Evolutionary conservation across 192 early-diverging fungal species (phyloP).

Genomic region (Gonapodya prolifera): DNA sequence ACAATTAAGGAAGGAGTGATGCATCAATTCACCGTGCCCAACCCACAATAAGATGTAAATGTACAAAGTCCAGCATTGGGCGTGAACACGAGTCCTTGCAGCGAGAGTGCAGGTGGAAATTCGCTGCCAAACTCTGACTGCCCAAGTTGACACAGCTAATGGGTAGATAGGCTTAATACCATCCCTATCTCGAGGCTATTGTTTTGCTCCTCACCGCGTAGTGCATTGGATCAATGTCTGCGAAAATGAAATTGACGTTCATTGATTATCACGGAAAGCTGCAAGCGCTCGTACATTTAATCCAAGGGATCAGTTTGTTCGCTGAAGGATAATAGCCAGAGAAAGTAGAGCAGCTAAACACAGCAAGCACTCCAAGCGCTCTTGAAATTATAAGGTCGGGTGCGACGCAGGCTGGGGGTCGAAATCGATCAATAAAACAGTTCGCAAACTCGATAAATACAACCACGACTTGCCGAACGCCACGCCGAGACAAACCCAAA

Average conservation of each 20-base stretch:
- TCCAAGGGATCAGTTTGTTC: not conserved
- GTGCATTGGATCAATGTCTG: not conserved
- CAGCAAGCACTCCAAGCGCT: not conserved
- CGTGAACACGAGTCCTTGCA: not conserved
- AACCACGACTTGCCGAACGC: not conserved
- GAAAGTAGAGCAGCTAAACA: not conserved
- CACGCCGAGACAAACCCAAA: not conserved
- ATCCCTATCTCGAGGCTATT: too few relatives aligned
- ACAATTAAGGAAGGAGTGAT: too few relatives aligned
- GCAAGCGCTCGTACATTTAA: too few relatives aligned
- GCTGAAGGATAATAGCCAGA: not conserved
- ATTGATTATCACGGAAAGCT: too few relatives aligned
- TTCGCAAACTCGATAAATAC: not conserved
- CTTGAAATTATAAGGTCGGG: not conserved
- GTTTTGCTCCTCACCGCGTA: not conserved
- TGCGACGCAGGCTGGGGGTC: not conserved
- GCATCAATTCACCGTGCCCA: too few relatives aligned
- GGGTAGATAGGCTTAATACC: too few relatives aligned
- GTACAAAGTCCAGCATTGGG: not conserved
- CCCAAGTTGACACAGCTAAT: not conserved
- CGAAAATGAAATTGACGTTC: too few relatives aligned
- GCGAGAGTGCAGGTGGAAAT: not conserved
- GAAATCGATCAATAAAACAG: not conserved
- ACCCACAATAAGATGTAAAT: not conserved
- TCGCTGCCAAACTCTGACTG: not conserved